These are phyloP conservation scores for Fusarium duplospermum DNA, from an alignment of 2,329 filamentous ascomycete species.

Conservation along the genomic window DNA sequence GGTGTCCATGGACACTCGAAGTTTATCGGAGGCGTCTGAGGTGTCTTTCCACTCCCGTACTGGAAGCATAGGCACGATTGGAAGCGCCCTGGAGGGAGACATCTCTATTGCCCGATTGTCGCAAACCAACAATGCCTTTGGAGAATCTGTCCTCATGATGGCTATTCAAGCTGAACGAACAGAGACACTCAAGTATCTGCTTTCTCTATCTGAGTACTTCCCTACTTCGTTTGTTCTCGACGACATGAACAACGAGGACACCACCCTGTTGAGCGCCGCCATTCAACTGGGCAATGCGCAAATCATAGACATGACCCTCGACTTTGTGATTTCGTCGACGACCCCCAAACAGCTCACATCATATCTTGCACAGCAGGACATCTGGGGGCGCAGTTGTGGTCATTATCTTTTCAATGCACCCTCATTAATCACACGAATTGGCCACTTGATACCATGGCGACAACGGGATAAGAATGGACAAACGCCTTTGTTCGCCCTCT, in stretches of 20 bases:
- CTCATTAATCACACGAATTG: slow-evolving; percentile 80
- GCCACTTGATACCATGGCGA: slow-evolving; percentile 84
- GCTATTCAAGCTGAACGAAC: slow-evolving; percentile 79
- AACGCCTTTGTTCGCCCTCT: slow-evolving; percentile 95
- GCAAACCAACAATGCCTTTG: slow-evolving; percentile 75
- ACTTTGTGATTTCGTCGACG: slow-evolving; percentile 72
- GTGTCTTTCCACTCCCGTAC: slow-evolving; percentile 85
- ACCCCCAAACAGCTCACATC: slow-evolving; percentile 67
- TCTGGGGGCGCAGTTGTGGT: slow-evolving; percentile 87
- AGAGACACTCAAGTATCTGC: slow-evolving; percentile 80
- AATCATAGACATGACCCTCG: slow-evolving; percentile 79
- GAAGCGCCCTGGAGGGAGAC: slow-evolving; percentile 83
- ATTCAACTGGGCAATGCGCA: slow-evolving; percentile 84
- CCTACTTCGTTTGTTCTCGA: slow-evolving; percentile 76
- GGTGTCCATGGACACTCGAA: slow-evolving; percentile 90
- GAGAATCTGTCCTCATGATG: slow-evolving; percentile 92
- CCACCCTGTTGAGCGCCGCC: slow-evolving; percentile 88
- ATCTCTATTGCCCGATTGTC: slow-evolving; percentile 83
- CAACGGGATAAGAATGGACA: slow-evolving; percentile 96
- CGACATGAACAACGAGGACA: slow-evolving; percentile 90
- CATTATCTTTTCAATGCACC: slow-evolving; percentile 97
- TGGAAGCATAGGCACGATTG: slow-evolving; percentile 79
- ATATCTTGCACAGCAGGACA: slow-evolving; percentile 83
- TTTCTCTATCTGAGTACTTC: slow-evolving; percentile 82
- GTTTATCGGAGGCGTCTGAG: slow-evolving; percentile 87